Base-by-base conservation (phyloP, 352 stramenopile genomes). In the Phytopythium helicoides region DNA sequence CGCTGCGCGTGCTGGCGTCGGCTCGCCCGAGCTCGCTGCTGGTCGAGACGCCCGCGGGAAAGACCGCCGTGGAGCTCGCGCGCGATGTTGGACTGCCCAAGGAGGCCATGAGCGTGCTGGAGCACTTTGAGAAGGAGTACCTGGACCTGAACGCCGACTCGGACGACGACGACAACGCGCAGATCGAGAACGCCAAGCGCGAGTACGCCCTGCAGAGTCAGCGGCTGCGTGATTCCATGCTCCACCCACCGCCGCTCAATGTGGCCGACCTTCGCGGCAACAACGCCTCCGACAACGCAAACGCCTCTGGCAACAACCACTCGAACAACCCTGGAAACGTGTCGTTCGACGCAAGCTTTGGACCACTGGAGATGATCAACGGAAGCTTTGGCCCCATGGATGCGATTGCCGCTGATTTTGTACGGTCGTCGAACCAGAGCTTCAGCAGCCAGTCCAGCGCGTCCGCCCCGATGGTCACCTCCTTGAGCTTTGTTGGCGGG, bases 131-230 rank as follows among this genome's bases (percentile, higher is more conserved):
- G 53, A 76, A 81, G 38, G 70, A 81, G 48, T 94, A 92, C 59
- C 46, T 86, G 14, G 76, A 87, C 37, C 62, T 86, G 10, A 75
- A 56, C 33, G 74, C 71, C 19, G 71, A 90, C 46, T 55, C 47
- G 16, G 62, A 53, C 21, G 69, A 90, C 42, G 66, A 80, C 41
- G 75, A 88, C 41, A 65, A 79, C n/a, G 70, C 76, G 39, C 72
- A 73, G 44, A 81, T 88, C 47, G 80, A 90, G 47, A 62, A 85
- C 34, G 68, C 82, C 49, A 92, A 91, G 69, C 65, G 81, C 7
- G 78, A 89, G 15, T 86, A 90, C 46, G 73, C 82, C 48, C 65
- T 85, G 54, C 80, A 94, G 66, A 91, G 77, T 41, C 76, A 89
- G 42, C 64, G 83, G 25, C 57, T 92, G 54, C 83, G 83, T 31